phyloP scores from a whole-genome alignment of 768 basidiomycete species.

The Xerocomellus dryophilus region DNA sequence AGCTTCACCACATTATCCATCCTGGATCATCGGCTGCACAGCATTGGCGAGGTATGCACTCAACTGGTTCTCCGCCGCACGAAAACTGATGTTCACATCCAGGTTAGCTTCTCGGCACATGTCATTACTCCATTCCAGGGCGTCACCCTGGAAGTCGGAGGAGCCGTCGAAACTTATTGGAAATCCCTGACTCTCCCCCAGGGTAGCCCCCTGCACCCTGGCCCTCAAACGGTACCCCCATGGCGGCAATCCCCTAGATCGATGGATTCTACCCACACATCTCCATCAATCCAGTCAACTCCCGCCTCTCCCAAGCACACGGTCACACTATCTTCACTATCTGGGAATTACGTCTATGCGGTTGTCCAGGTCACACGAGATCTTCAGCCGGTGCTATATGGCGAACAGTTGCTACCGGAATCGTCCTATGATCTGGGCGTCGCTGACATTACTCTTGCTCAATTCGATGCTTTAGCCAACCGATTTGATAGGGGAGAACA shows the following conservation, averaged over 20 bases:
- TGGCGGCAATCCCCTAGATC: conserved; percentile 34
- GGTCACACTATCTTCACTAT: conserved; percentile 84
- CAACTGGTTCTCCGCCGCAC: neutral
- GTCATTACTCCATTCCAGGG: conserved; percentile 88
- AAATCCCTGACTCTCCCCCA: conserved; percentile 58
- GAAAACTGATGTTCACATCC: conserved; percentile 7
- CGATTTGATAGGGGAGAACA: conserved; percentile 44
- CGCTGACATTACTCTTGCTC: conserved; percentile 76
- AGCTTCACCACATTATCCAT: conserved; percentile 69
- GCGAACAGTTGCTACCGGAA: conserved; percentile 73
- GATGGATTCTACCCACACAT: conserved; percentile 60
- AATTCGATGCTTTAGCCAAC: conserved; percentile 69
- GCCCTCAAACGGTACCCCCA: conserved; percentile 37
- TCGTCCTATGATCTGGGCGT: conserved; percentile 74
- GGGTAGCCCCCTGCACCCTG: conserved; percentile 29
- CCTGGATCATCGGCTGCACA: conserved; percentile 87
- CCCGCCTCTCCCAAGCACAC: conserved; percentile 48
- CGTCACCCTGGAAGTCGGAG: conserved; percentile 90
- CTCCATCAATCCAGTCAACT: conserved; percentile 63
- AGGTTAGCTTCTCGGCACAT: conserved; percentile 88
- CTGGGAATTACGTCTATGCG: conserved; percentile 83
- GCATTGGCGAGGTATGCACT: conserved; percentile 81
- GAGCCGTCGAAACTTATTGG: conserved; percentile 98
- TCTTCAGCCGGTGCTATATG: conserved; percentile 80
- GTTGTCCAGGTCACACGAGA: conserved; percentile 92